Evolutionary conservation across 2,329 filamentous ascomycete genomes (phyloP).

Genomic region (Apiospora marii): DNA sequence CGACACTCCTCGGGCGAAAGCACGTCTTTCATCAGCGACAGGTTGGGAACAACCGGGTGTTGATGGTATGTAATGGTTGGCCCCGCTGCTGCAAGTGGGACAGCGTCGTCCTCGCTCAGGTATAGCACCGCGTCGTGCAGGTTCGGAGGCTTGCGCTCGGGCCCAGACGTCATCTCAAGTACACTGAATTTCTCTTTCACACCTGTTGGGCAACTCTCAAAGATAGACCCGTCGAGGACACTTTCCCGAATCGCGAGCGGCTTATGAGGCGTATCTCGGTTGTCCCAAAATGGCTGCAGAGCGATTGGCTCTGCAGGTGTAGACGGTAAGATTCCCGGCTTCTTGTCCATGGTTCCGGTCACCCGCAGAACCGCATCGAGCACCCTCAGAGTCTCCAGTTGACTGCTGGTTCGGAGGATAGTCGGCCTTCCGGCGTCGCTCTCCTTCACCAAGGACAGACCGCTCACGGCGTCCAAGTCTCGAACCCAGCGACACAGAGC

Average conservation of each 20-base stretch:
- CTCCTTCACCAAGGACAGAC: slow-evolving; percentile 64
- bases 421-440: slow-evolving; percentile 36
- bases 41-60: slow-evolving; percentile 69
- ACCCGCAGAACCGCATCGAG: slow-evolving; percentile 71
- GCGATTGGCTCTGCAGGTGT: slow-evolving; percentile 57
- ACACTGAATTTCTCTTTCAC: slow-evolving; percentile 57
- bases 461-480: slow-evolving; percentile 73
- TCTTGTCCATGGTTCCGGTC: slow-evolving; percentile 66
- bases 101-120: slow-evolving; percentile 63
- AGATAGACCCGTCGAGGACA: slow-evolving; percentile 65
- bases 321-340: slow-evolving; percentile 41
- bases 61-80: slow-evolving; percentile 61
- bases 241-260: slow-evolving; percentile 60
- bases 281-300: slow-evolving; percentile 68
- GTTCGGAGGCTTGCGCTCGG: slow-evolving; percentile 71
- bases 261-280: slow-evolving; percentile 51
- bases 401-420: slow-evolving; percentile 48
- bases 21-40: slow-evolving; percentile 67
- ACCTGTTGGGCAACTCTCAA: slow-evolving; percentile 48
- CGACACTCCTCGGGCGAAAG: slow-evolving; percentile 69
- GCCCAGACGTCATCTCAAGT: slow-evolving; percentile 68
- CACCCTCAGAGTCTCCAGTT: slow-evolving; percentile 65
- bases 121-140: slow-evolving; percentile 72
- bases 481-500: slow-evolving; percentile 77
- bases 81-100: slow-evolving; percentile 55